Percentiles rank a stretch among this genome's conserved stretches.
Conservation (phyloP, 2,329 filamentous ascomycete genomes). For the Diaporthe velutina region DNA sequence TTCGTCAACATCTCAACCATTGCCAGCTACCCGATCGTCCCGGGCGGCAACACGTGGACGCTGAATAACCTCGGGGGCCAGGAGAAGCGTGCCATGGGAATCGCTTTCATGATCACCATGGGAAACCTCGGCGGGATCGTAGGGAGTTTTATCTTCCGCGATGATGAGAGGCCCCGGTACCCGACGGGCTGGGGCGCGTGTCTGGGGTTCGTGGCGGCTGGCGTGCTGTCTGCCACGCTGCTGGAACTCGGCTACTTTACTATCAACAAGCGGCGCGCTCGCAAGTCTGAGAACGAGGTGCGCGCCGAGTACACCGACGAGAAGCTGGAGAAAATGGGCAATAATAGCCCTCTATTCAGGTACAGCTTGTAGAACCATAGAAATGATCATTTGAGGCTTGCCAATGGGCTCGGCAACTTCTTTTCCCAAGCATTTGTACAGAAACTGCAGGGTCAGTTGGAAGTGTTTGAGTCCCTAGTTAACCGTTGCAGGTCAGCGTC, state of each 20-base stretch:
- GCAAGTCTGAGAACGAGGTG: constrained; percentile 42
- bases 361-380: constrained; percentile 47
- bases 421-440: no score
- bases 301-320: constrained; percentile 52
- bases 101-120: constrained; percentile 54
- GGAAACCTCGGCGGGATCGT: constrained; percentile 57
- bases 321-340: constrained; percentile 54
- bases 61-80: constrained; percentile 72
- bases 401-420: no score
- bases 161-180: constrained; percentile 40
- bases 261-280: constrained; percentile 45
- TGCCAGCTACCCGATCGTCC: constrained; percentile 77
- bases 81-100: constrained; percentile 51
- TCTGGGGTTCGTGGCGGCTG: constrained; percentile 47
- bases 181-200: constrained; percentile 38
- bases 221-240: constrained; percentile 46
- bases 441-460: no score
- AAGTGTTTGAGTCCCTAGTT: no score
- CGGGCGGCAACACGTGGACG: constrained; percentile 74
- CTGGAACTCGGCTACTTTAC: constrained; percentile 47
- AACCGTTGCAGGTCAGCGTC: no score
- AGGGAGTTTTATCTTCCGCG: constrained; percentile 64
- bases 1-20: constrained; percentile 57
- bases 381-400: no score
- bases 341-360: constrained; percentile 56